Evolutionary conservation across 2,329 filamentous ascomycete genomes (phyloP).

Genomic region (Dichotomopilus funicola): DNA sequence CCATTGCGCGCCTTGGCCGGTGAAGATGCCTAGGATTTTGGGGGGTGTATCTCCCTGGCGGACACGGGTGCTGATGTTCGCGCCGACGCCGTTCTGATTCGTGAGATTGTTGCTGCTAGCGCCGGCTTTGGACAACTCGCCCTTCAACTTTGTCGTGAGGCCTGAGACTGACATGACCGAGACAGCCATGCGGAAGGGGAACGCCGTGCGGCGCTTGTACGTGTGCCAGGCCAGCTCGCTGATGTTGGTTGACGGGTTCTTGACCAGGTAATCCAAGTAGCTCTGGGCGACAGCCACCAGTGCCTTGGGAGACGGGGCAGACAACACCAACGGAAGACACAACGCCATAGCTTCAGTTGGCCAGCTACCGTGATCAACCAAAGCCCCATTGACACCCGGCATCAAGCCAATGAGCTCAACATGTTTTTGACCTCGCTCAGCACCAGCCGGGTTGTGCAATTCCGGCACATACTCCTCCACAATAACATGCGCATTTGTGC

Average conservation of each 20-base stretch:
- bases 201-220: slow-evolving; percentile 27
- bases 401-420: too few species aligned
- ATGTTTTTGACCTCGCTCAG: too few species aligned
- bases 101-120: neutral
- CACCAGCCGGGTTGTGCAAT: slow-evolving; percentile 24
- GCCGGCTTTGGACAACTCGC: slow-evolving; percentile 18
- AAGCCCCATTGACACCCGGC: too few species aligned
- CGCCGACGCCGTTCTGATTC: neutral
- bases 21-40: slow-evolving; percentile 33
- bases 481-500: slow-evolving; percentile 39
- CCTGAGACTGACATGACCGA: slow-evolving; percentile 22
- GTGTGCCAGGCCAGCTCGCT: slow-evolving; percentile 30
- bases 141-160: slow-evolving; percentile 23
- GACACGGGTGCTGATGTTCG: slow-evolving; percentile 21
- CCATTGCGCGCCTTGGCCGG: slow-evolving; percentile 42
- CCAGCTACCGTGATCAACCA: too few species aligned
- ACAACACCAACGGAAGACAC: slow-evolving; percentile 32
- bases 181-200: slow-evolving; percentile 29
- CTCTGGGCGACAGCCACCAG: slow-evolving; percentile 24
- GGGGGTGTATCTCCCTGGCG: slow-evolving; percentile 17
- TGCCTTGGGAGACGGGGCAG: slow-evolving; percentile 33
- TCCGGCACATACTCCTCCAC: slow-evolving; percentile 34
- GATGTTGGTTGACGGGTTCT: slow-evolving; percentile 6
- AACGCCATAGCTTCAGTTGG: neutral
- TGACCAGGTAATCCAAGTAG: slow-evolving; percentile 28